A percentile compares a stretch with the other conserved stretches of the same genome.
phyloP scores from a whole-genome alignment of 257 asterid species.

The Knoxia roxburghii region DNA sequence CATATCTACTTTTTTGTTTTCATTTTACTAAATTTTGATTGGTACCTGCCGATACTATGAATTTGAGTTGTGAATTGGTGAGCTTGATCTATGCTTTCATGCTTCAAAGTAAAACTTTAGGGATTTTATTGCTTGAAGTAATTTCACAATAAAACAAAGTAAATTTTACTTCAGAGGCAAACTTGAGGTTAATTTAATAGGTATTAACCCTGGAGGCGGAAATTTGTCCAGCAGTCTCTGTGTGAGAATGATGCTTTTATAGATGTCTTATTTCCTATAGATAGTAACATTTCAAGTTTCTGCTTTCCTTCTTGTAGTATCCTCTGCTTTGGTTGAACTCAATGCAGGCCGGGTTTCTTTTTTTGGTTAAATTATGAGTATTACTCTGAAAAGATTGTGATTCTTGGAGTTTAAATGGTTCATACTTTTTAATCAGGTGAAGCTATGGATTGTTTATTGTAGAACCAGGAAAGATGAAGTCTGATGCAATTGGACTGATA shows the following conservation, averaged over 20 bases:
- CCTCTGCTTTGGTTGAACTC: conserved; percentile 2
- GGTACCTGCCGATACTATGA: neutral
- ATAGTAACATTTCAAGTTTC: conserved; percentile 3
- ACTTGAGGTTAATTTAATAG: neutral
- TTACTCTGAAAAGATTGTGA: neutral
- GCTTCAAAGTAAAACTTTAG: neutral
- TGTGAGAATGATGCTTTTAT: neutral
- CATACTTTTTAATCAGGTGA: conserved; percentile 33
- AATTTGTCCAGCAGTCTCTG: neutral
- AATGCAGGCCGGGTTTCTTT: neutral
- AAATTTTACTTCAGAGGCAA: conserved; percentile 7
- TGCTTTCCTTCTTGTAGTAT: neutral
- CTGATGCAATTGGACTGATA: conserved; percentile 53
- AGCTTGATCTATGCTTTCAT: neutral
- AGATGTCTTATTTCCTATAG: neutral
- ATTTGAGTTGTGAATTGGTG: neutral
- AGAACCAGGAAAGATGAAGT: conserved; percentile 48
- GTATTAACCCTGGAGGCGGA: neutral
- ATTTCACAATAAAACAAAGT: neutral
- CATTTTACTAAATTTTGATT: neutral
- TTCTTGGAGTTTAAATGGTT: conserved; percentile 6
- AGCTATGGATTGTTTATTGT: conserved; percentile 28
- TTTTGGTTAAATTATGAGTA: neutral
- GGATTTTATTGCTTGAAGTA: conserved; percentile 7
- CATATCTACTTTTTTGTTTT: neutral